Evolutionary conservation across 352 stramenopile species (phyloP).

Genomic region (Pythium brassicae): DNA sequence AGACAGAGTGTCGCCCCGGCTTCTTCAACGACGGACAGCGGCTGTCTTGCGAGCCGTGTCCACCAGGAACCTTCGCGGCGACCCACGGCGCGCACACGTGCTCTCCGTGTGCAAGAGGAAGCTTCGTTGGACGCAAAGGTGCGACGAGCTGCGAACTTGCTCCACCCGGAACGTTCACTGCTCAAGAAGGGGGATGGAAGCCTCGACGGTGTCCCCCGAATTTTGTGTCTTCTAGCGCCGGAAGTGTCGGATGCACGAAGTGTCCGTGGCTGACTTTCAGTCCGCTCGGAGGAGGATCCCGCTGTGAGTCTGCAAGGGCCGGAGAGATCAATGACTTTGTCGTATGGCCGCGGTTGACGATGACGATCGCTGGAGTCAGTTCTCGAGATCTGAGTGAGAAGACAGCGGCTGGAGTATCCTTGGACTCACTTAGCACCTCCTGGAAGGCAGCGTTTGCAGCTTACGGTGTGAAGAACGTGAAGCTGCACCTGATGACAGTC

Average conservation of each 20-base stretch:
- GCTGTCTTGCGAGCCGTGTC: constrained; percentile 3
- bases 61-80: constrained; percentile 2
- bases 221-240: neutral
- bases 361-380: constrained; percentile 12
- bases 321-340: constrained; percentile 12
- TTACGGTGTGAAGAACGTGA: constrained; percentile 2
- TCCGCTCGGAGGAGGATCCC: neutral
- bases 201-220: constrained; percentile 7
- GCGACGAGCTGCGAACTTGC: constrained; percentile 4
- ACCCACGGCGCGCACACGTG: constrained; percentile 2
- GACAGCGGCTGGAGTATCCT: neutral
- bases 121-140: neutral
- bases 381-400: neutral
- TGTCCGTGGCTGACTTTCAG: constrained; percentile 16
- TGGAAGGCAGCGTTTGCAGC: constrained; percentile 7
- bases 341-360: constrained; percentile 9
- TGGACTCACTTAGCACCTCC: neutral
- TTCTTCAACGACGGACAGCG: constrained; percentile 8
- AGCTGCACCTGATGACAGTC: constrained; percentile 8
- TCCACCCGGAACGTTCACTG: constrained; percentile 2
- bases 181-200: constrained; percentile 3
- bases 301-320: neutral
- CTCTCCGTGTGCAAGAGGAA: constrained; percentile 2
- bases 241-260: neutral
- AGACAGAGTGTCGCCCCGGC: neutral